Conservation (phyloP, 495 filamentous ascomycete genomes). For the Penicillium cosmopolitanum region DNA sequence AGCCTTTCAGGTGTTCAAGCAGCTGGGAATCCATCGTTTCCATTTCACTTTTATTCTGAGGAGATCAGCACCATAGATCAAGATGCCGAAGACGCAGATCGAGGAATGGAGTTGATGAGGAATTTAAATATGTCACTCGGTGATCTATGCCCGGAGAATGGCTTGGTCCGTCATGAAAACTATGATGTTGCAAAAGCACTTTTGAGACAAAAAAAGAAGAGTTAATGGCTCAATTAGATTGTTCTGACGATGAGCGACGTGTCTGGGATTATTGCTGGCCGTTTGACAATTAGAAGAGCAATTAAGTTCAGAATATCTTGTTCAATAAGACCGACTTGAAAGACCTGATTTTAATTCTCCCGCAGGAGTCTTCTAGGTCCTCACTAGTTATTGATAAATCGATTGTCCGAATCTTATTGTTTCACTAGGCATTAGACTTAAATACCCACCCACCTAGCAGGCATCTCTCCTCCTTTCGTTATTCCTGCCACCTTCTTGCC, state of each 20-base stretch:
- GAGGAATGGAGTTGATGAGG: slow-evolving; percentile 32
- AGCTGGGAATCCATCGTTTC: slow-evolving; percentile 25
- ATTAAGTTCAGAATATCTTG: too few relatives aligned
- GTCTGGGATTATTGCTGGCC: not conserved
- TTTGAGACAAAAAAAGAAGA: not conserved
- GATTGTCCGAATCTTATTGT: too few relatives aligned
- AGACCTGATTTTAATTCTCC: not conserved
- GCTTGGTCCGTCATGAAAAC: slow-evolving; percentile 20
- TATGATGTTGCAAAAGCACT: slow-evolving; percentile 13
- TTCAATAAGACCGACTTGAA: too few relatives aligned
- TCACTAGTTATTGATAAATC: too few relatives aligned
- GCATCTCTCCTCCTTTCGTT: too few relatives aligned
- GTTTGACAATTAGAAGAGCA: not conserved
- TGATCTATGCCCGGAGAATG: slow-evolving; percentile 29
- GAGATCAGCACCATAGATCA: slow-evolving; percentile 25
- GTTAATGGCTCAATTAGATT: not conserved
- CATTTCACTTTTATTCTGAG: slow-evolving; percentile 25
- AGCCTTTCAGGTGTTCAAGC: slow-evolving; percentile 30
- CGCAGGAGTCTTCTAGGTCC: not conserved
- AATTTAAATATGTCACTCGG: slow-evolving; percentile 23
- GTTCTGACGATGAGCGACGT: not conserved
- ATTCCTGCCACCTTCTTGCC: too few relatives aligned
- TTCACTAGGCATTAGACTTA: too few relatives aligned
- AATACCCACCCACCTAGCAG: too few relatives aligned
- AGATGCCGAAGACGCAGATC: slow-evolving; percentile 27